A percentile compares a stretch with the other conserved stretches of the same genome.
Conservation (phyloP, 768 basidiomycete genomes). For the Exsudoporus frostii region DNA sequence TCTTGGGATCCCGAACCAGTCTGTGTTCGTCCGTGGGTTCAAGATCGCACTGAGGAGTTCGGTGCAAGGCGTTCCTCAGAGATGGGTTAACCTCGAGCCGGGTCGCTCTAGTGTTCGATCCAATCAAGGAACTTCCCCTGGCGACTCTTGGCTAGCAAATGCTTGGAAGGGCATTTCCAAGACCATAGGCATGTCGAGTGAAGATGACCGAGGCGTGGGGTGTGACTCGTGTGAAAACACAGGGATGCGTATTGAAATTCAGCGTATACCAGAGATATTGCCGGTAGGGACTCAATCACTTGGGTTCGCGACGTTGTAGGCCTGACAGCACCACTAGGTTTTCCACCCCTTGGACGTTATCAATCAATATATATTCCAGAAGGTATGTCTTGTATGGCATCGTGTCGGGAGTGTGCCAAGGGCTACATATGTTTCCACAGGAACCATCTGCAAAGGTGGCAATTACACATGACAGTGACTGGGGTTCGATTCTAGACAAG, state of each 20-base stretch:
- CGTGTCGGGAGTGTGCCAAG: not conserved
- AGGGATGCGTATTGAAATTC: constrained; percentile 12
- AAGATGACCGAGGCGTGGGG: not conserved
- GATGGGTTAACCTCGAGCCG: constrained; percentile 8
- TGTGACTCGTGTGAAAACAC: not conserved
- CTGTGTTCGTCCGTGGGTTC: constrained; percentile 30
- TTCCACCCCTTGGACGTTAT: constrained; percentile 26
- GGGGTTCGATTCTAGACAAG: constrained; percentile 18
- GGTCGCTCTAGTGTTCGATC: not conserved
- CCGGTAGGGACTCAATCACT: constrained; percentile 7
- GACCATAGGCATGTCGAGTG: constrained; percentile 10
- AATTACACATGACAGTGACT: constrained; percentile 23
- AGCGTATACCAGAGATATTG: constrained; percentile 16
- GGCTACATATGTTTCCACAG: not conserved
- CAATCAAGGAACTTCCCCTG: not conserved
- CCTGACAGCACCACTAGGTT: constrained; percentile 11
- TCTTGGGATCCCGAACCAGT: constrained; percentile 20
- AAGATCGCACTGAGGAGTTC: constrained; percentile 24
- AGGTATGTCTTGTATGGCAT: constrained; percentile 3
- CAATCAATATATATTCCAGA: constrained; percentile 23
- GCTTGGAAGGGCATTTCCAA: constrained; percentile 16
- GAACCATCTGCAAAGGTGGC: constrained; percentile 23
- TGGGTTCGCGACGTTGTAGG: not conserved
- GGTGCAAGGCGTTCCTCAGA: constrained; percentile 18
- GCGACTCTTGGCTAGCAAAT: constrained; percentile 19